Conservation (phyloP, 768 basidiomycete genomes). For the Amanita thiersii region DNA sequence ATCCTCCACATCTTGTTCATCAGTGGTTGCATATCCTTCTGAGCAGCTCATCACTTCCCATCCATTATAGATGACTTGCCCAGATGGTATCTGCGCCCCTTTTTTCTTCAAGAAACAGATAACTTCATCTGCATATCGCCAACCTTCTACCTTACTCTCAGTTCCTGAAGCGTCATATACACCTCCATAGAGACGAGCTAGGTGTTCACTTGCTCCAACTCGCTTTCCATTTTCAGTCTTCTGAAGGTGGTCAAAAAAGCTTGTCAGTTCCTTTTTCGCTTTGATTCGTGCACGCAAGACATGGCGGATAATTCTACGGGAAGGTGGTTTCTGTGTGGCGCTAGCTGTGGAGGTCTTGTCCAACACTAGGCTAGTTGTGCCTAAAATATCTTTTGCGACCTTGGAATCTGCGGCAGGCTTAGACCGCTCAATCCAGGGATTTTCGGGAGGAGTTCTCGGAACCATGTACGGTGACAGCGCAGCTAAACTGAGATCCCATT, state of each 20-base stretch:
- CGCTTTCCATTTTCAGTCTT: constrained; percentile 26
- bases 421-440: constrained; percentile 58
- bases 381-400: not conserved
- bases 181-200: constrained; percentile 40
- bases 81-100: constrained; percentile 64
- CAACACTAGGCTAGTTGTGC: not conserved
- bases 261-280: constrained; percentile 68
- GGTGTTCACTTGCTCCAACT: constrained; percentile 38
- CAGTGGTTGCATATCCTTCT: constrained; percentile 34
- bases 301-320: constrained; percentile 81
- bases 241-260: constrained; percentile 62
- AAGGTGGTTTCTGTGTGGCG: constrained; percentile 49
- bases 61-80: constrained; percentile 36
- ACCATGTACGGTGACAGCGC: constrained; percentile 68
- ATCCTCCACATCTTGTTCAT: constrained; percentile 18
- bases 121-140: constrained; percentile 66
- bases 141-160: constrained; percentile 31
- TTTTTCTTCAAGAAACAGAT: constrained; percentile 56
- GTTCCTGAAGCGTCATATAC: constrained; percentile 17
- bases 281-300: constrained; percentile 82
- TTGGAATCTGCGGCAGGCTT: constrained; percentile 11
- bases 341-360: constrained; percentile 21
- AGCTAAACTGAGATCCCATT: constrained; percentile 72
- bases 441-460: constrained; percentile 57
- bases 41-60: constrained; percentile 71